Evolutionary conservation across 192 early-diverging fungal species (phyloP).

Genomic region (Coemansia sp.): DNA sequence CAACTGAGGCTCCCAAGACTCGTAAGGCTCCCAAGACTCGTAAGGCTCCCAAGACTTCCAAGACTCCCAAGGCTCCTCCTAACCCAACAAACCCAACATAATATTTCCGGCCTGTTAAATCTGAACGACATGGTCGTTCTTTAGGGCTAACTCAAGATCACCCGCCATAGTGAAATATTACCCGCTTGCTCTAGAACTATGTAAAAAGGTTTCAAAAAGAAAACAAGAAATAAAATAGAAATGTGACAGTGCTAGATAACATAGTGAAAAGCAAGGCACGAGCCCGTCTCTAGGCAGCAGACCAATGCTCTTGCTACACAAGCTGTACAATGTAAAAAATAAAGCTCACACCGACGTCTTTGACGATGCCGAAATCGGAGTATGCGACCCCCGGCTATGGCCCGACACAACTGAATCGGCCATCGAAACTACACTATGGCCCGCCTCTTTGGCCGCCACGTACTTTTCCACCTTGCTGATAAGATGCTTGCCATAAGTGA

Average conservation of each 20-base stretch:
- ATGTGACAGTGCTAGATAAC: constrained; percentile 1
- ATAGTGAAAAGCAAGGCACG: not conserved
- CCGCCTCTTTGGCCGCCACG: constrained; percentile 20
- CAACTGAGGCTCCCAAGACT: no score
- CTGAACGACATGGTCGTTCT: no score
- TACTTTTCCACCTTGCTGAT: constrained; percentile 69
- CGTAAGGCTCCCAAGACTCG: no score
- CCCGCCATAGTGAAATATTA: no score
- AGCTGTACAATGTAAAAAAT: constrained; percentile 7
- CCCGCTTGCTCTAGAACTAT: no score
- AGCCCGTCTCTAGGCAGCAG: not conserved
- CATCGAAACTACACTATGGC: not conserved
- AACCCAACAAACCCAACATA: no score
- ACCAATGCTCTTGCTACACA: constrained; percentile 3
- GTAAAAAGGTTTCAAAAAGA: not conserved
- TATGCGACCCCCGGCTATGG: constrained; percentile 8
- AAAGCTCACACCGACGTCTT: constrained; percentile 10
- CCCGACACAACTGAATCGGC: not conserved
- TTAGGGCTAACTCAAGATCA: no score
- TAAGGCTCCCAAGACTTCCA: no score
- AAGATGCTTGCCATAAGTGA: constrained; percentile 97
- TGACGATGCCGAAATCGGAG: constrained; percentile 12
- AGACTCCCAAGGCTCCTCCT: no score
- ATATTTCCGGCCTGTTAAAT: no score
- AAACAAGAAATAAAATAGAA: not conserved